Base-by-base conservation (phyloP, 345 rosid genomes). In the Lepidium africanum region DNA sequence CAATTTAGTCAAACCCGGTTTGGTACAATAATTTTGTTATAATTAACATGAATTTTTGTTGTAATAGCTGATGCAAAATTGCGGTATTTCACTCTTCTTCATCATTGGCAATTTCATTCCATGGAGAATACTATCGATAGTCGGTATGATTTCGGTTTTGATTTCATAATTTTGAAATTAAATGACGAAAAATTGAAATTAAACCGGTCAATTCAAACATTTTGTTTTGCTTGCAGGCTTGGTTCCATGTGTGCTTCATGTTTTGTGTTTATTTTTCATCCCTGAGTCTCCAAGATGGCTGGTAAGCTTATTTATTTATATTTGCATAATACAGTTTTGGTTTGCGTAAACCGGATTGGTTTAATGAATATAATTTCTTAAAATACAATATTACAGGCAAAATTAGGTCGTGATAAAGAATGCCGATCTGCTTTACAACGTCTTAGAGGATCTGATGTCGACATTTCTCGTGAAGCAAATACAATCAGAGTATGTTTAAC, bases 251-350 rank as follows among this genome's bases (percentile, higher is more conserved):
- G 14, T 70, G 16, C 12, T 65, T 8, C 79, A 76, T 11, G 57
- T 76, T 10, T 9, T 65, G 10, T 63, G 75, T 17, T 21, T 76
- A 12, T 65, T 70, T 15, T 76, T 76, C 69, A 71, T 76, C 8
- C 79, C 79, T n/a, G 79, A 76, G 40, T 76, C 79, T 59, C 79
- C 79, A 40, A 71, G 79, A 71, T 76, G 79, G 79, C 58, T 76
- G 69, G 89, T 84, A 73, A 42, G 33, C 53, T n/a, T n/a, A n/a
- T n/a, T 23, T 40, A 33, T 11, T 38, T 16, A 5, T 51, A n/a
- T 6, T 23, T 47, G 8, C 56, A 23, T 25, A 14, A 15, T 15
- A 21, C 23, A 0, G 25, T 63, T 23, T 35, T 61, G 2, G 30
- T 42, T 52, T 53, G 3, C 36, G 40, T 6, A 13, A 19, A 6